Base-by-base conservation (phyloP, 2,329 filamentous ascomycete genomes). In the Fonsecaea monophora region DNA sequence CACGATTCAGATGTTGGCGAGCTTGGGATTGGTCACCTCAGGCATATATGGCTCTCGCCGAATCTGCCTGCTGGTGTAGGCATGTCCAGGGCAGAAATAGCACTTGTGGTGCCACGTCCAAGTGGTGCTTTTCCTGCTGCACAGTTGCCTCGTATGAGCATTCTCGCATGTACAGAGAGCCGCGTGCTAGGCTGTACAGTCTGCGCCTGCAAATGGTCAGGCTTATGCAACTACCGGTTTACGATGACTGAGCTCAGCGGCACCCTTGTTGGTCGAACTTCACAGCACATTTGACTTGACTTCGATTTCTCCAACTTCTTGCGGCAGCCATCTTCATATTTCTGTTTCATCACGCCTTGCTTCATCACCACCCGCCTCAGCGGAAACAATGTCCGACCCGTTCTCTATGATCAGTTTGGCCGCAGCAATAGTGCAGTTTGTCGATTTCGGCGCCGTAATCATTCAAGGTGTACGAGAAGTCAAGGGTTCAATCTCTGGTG, bases 361-460 rank as follows among this genome's bases (percentile, higher is more conserved):
- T 48, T 50, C 18, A 25, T 50, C 18, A 50, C 21, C 21, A 25
- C 4, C 45, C 18, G n/a, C n/a, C n/a, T n/a, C n/a, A n/a, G n/a
- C n/a, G n/a, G 45, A 25, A 50, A 50, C 45, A 21, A 50, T 50
- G 45, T 18, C 30, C 1, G 53, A 55, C 4, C 30, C 53, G 30
- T 1, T 55, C 30, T 34, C 53, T 2, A 30, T 30, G 8, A 55
- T 55, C 25, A 30, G 53, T 3, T 21, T 55, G 30, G 53, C 30
- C n/a, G 15, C 53, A 13, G 34, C 30, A n/a, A 37, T 55, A 12
- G 30, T 55, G 30, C 34, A 34, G 13, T 55, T 55, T 30, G 34
- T 55, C n/a, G 53, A 55, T 10, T 55, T 34, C n/a, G 6, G 53
- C 10, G 53, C 53, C 12, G 34, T 35, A 25, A 18, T 55, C 53